These are phyloP conservation scores for Triticum urartu DNA, from an alignment of 176 grass and related monocot genomes.

Conservation along the genomic window DNA sequence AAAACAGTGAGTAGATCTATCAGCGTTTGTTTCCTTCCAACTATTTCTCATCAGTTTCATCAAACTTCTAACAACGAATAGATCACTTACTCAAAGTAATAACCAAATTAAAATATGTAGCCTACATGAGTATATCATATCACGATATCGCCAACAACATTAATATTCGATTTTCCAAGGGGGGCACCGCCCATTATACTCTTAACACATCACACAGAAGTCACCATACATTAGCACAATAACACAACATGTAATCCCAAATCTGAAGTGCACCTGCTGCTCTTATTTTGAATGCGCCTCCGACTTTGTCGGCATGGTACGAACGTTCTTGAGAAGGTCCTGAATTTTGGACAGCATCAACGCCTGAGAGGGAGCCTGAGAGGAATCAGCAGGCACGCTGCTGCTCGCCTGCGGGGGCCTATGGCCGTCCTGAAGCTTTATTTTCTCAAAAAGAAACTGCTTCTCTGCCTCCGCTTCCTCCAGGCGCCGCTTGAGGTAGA, in stretches of 20 bases:
- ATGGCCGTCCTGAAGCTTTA: constrained; percentile 86
- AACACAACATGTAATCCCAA: neutral
- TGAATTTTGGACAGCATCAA: constrained; percentile 90
- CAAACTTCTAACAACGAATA: too few relatives aligned
- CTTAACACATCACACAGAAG: neutral
- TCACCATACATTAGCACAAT: constrained; percentile 35
- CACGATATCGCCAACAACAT: too few relatives aligned
- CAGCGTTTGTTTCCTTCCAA: too few relatives aligned
- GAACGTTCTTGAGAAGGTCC: constrained; percentile 88
- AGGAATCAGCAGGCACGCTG: constrained; percentile 27
- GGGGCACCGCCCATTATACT: too few relatives aligned
- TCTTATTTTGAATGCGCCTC: constrained; percentile 53
- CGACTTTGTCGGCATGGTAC: constrained; percentile 44
- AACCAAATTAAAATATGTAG: too few relatives aligned
- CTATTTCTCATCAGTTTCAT: too few relatives aligned
- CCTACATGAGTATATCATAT: too few relatives aligned
- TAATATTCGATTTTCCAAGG: too few relatives aligned
- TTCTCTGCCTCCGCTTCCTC: constrained; percentile 99
- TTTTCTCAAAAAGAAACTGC: constrained; percentile 88
- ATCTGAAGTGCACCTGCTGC: neutral
- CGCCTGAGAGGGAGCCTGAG: constrained; percentile 55
- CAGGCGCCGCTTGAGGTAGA: constrained; percentile 91
- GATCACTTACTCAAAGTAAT: too few relatives aligned
- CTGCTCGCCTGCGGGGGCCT: constrained; percentile 25
- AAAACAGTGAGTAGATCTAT: too few relatives aligned